Conservation (phyloP, 2,329 filamentous ascomycete species). For the Tolypocladium endophyticum region DNA sequence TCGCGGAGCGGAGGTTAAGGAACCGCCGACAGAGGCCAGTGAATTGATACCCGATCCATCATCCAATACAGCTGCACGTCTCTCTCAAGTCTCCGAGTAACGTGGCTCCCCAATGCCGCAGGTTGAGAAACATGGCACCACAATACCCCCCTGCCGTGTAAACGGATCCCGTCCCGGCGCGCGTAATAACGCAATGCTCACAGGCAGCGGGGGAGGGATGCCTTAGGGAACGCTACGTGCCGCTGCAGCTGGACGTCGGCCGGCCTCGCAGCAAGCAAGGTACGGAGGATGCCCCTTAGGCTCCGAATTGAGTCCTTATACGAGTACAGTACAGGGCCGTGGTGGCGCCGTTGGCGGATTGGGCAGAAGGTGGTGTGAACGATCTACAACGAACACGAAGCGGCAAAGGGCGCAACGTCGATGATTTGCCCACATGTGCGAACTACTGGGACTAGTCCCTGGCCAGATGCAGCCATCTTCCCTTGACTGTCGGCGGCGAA, state of each 20-base stretch:
- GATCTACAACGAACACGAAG: conserved; percentile 21
- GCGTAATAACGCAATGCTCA: background rate
- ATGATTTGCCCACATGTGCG: background rate
- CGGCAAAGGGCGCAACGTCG: conserved; percentile 1
- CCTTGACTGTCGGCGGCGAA: background rate
- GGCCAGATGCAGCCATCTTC: background rate
- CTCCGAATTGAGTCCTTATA: background rate
- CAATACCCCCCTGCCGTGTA: background rate
- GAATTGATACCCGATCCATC: background rate
- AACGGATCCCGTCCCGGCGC: background rate
- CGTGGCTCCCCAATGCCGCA: background rate
- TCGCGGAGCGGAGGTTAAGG: background rate
- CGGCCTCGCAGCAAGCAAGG: background rate
- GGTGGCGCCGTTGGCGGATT: conserved; percentile 5
- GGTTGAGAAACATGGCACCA: background rate
- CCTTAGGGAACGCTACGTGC: background rate
- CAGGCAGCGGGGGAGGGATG: background rate
- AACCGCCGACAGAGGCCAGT: background rate
- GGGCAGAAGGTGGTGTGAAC: conserved; percentile 15
- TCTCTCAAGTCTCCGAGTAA: background rate
- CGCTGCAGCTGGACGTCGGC: background rate
- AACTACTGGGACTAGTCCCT: conserved; percentile 1
- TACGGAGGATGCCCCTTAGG: background rate
- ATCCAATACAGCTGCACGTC: background rate
- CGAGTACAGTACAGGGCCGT: background rate